Evolutionary conservation across 306 rosid species (phyloP).

Genomic region (Cucumis cinereus): DNA sequence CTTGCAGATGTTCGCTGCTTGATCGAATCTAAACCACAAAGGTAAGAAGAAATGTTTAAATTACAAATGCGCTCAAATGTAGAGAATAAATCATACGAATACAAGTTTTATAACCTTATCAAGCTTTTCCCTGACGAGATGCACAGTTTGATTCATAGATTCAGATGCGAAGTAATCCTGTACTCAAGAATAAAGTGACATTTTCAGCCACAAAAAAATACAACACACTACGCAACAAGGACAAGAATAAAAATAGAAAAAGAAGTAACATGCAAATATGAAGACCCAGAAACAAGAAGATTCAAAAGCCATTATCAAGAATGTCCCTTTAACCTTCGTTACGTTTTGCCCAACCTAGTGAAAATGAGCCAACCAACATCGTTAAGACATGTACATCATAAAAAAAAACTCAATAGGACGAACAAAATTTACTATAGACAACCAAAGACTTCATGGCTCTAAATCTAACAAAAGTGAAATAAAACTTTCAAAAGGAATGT

Average conservation of each 20-base stretch:
- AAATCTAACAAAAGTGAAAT: background rate
- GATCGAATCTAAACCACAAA: constrained; percentile 45
- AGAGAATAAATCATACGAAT: background rate
- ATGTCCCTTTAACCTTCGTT: background rate
- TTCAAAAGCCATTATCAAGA: background rate
- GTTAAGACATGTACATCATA: background rate
- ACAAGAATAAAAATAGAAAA: background rate
- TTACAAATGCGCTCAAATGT: background rate
- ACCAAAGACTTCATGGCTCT: background rate
- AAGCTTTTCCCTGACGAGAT: constrained; percentile 65
- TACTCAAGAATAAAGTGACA: constrained; percentile 7
- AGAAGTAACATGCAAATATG: background rate
- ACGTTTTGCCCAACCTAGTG: background rate
- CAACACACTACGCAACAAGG: constrained; percentile 1
- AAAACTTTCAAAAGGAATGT: background rate
- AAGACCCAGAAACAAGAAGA: background rate
- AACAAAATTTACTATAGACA: background rate
- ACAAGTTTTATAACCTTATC: constrained; percentile 47
- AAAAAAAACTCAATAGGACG: background rate
- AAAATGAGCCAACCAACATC: background rate
- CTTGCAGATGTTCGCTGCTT: constrained; percentile 38
- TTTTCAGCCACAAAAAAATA: constrained; percentile 8
- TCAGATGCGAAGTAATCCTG: constrained; percentile 76
- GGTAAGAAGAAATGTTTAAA: background rate
- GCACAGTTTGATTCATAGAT: constrained; percentile 81